Evolutionary conservation across 352 stramenopile genomes (phyloP).

Genomic region (Elongisporangium prolatum): DNA sequence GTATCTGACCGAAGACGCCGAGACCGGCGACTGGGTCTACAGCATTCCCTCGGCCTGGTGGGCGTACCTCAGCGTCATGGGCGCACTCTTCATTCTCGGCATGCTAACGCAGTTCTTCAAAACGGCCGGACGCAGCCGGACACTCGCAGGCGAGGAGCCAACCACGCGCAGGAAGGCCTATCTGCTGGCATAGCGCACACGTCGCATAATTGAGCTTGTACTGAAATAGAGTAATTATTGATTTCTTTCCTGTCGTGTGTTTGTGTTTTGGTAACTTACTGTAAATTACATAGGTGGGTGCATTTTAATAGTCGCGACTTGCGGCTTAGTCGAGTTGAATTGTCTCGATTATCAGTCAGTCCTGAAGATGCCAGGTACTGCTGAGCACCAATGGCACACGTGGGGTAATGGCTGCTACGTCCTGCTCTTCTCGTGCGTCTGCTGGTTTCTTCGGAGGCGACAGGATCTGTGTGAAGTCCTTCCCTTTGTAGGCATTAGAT

Average conservation of each 20-base stretch:
- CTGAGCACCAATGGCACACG: constrained; percentile 30
- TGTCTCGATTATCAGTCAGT: constrained; percentile 13
- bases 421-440: constrained; percentile 11
- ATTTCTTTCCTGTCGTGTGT: neutral
- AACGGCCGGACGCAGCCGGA: constrained; percentile 15
- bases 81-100: constrained; percentile 36
- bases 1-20: constrained; percentile 26
- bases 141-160: neutral
- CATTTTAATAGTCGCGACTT: neutral
- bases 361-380: constrained; percentile 30
- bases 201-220: neutral
- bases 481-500: constrained; percentile 64
- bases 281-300: too few relatives aligned
- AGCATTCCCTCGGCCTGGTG: constrained; percentile 47
- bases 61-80: constrained; percentile 37
- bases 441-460: constrained; percentile 10
- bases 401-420: constrained; percentile 13
- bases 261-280: neutral
- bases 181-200: neutral
- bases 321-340: neutral
- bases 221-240: neutral
- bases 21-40: constrained; percentile 33
- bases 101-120: constrained; percentile 55
- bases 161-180: neutral
- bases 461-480: constrained; percentile 46